These are phyloP conservation scores for Delonix regia DNA, from an alignment of 306 rosid genomes.

Conservation along the genomic window DNA sequence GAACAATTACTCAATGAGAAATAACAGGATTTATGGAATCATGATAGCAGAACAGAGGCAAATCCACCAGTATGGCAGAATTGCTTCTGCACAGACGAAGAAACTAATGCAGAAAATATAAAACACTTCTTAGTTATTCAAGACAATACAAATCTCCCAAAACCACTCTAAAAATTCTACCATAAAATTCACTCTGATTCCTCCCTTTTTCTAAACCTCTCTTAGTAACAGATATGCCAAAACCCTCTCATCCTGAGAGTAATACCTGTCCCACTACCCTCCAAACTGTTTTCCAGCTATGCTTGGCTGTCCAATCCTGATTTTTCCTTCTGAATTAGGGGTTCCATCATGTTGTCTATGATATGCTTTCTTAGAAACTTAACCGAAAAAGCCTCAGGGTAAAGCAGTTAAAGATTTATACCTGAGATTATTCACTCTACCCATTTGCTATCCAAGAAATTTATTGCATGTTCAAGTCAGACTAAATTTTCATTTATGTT, in stretches of 20 bases:
- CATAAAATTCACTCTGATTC: no score
- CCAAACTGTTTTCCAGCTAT: not conserved
- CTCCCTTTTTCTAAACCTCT: no score
- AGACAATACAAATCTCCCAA: no score
- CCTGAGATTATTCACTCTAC: slow-evolving; percentile 2
- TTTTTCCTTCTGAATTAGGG: not conserved
- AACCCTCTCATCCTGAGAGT: no score
- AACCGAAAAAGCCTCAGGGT: not conserved
- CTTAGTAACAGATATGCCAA: no score
- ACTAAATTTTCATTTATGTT: slow-evolving; percentile 31
- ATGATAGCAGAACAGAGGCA: not conserved
- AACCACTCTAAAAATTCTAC: no score
- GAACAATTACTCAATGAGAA: not conserved
- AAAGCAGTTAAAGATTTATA: not conserved
- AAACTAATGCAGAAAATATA: no score
- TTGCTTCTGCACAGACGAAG: no score
- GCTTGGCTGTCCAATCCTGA: not conserved
- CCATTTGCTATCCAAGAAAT: not conserved
- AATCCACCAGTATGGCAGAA: not conserved
- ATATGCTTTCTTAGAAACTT: not conserved
- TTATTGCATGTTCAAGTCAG: slow-evolving; percentile 14
- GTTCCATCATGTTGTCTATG: not conserved
- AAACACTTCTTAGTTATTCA: no score
- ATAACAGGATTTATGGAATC: not conserved
- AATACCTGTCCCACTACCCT: no score